These are phyloP conservation scores for Esteya vermicola DNA, from an alignment of 2,329 filamentous ascomycete genomes.

Conservation along the genomic window DNA sequence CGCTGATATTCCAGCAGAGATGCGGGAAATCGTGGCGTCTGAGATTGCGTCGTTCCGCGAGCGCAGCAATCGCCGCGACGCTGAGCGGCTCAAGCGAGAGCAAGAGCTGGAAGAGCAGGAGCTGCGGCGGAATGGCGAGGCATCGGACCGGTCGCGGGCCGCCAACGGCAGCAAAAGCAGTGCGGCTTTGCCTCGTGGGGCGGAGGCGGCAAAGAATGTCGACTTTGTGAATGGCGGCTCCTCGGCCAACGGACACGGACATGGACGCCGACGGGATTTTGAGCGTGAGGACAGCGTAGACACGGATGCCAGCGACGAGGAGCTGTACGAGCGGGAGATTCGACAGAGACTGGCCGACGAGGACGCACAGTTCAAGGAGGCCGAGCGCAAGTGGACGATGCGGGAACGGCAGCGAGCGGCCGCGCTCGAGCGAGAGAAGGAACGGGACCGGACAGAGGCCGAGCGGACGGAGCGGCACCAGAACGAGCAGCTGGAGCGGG, in stretches of 20 bases:
- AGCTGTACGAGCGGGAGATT: constrained; percentile 60
- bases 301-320: constrained; percentile 73
- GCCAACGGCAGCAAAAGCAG: constrained; percentile 36
- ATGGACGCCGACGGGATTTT: background rate
- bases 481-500: constrained; percentile 50
- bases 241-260: constrained; percentile 35
- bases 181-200: background rate
- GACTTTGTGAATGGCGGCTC: constrained; percentile 68
- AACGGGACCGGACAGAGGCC: constrained; percentile 63
- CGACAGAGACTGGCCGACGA: constrained; percentile 60
- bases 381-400: constrained; percentile 82
- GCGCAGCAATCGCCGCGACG: constrained; percentile 71
- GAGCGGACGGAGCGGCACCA: constrained; percentile 51
- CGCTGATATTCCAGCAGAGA: constrained; percentile 87
- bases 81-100: constrained; percentile 75
- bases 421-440: constrained; percentile 72
- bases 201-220: constrained; percentile 21
- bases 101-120: constrained; percentile 88
- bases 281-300: constrained; percentile 48
- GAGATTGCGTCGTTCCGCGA: constrained; percentile 94
- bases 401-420: constrained; percentile 72
- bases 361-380: constrained; percentile 70
- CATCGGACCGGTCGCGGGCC: constrained; percentile 27
- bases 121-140: constrained; percentile 50
- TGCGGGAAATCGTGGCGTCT: constrained; percentile 85